Evolutionary conservation across 345 rosid species (phyloP).

Genomic region (Fremontodendron californicum): DNA sequence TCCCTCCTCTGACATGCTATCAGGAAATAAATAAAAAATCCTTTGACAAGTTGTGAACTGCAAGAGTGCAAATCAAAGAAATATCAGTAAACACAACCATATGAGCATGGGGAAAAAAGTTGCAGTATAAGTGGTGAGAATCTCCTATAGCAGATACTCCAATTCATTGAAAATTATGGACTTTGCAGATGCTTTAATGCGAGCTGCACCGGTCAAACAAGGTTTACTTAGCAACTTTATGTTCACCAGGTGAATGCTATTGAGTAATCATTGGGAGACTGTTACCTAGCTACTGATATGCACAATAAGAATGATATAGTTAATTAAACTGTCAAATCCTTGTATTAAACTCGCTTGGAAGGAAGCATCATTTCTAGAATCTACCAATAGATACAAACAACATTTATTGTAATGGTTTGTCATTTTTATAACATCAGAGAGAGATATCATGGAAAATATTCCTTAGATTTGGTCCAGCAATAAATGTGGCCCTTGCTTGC

Average conservation of each 20-base stretch:
- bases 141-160: neutral
- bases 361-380: neutral
- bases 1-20: no score
- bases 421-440: neutral
- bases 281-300: neutral
- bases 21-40: no score
- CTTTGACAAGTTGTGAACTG: no score
- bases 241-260: neutral
- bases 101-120: neutral
- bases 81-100: no score
- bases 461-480: slow-evolving; percentile 17
- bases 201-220: neutral
- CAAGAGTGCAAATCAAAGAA: no score
- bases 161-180: neutral
- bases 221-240: slow-evolving; percentile 7
- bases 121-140: no score
- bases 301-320: neutral
- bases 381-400: neutral
- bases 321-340: neutral
- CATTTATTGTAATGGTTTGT: neutral
- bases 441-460: slow-evolving; percentile 4
- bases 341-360: neutral
- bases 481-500: slow-evolving; percentile 14
- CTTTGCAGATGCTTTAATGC: neutral
- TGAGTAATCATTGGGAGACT: neutral